Conservation (phyloP, 495 filamentous ascomycete species). For the Terfezia boudieri region DNA sequence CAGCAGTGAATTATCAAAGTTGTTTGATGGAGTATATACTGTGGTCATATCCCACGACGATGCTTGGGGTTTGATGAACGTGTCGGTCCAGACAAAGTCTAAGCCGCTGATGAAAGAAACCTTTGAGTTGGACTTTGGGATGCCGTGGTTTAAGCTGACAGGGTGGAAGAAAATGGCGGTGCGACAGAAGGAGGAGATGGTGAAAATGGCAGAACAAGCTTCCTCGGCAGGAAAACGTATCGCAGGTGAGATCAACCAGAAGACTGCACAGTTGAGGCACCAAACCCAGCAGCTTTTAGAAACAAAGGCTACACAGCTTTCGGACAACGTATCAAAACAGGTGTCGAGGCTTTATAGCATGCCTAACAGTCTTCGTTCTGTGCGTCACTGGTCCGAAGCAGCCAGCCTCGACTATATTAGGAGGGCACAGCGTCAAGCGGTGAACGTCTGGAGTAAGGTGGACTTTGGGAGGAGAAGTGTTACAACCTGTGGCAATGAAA, state of each 20-base stretch:
- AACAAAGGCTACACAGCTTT: slow-evolving; percentile 8
- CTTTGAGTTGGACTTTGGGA: slow-evolving; percentile 37
- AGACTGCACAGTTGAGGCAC: slow-evolving; percentile 6
- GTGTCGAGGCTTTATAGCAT: not conserved
- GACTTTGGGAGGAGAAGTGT: not conserved
- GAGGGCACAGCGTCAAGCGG: slow-evolving; percentile 14
- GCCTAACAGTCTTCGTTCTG: no score
- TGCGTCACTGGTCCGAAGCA: no score
- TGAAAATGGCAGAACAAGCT: slow-evolving; percentile 27
- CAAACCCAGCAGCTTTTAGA: slow-evolving; percentile 9
- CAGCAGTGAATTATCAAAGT: slow-evolving; percentile 27
- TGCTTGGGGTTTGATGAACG: slow-evolving; percentile 34
- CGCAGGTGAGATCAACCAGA: slow-evolving; percentile 12
- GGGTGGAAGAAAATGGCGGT: slow-evolving; percentile 33
- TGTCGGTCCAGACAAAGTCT: slow-evolving; percentile 31
- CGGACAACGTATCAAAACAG: slow-evolving; percentile 8
- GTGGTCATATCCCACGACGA: slow-evolving; percentile 33
- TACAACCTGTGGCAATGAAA: no score
- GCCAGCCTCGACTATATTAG: not conserved
- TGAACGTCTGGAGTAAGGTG: slow-evolving; percentile 7
- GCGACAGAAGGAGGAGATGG: slow-evolving; percentile 29
- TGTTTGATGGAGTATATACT: slow-evolving; percentile 37
- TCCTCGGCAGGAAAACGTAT: slow-evolving; percentile 20
- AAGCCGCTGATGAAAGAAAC: slow-evolving; percentile 32
- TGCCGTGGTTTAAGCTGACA: slow-evolving; percentile 35